Evolutionary conservation across 257 asterid species (phyloP).

Genomic region (Solanum paucissectum): DNA sequence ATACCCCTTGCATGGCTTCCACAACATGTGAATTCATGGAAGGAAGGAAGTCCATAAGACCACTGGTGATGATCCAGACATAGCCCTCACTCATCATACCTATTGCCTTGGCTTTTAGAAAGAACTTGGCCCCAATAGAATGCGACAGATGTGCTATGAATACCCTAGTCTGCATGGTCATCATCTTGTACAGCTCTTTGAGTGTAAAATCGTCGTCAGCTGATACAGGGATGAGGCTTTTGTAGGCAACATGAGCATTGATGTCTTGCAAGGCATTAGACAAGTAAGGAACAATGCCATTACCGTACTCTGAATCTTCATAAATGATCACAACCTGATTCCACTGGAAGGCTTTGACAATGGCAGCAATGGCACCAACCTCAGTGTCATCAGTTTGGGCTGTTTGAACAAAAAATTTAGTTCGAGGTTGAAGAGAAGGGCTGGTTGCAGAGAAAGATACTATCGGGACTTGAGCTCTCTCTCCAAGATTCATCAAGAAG

Average conservation of each 20-base stretch:
- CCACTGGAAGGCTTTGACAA: background rate
- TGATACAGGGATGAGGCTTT: background rate
- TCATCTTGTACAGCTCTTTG: constrained; percentile 12
- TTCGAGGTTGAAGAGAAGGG: background rate
- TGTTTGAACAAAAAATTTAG: background rate
- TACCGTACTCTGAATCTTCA: background rate
- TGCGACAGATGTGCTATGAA: constrained; percentile 24
- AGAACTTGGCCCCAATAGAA: constrained; percentile 14
- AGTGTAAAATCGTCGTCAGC: background rate
- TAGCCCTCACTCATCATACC: constrained; percentile 26
- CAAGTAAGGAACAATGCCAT: background rate
- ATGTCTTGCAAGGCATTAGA: background rate
- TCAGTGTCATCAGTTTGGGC: background rate
- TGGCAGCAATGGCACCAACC: background rate
- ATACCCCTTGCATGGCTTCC: constrained; percentile 35
- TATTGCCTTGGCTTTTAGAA: constrained; percentile 10
- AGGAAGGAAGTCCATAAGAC: constrained; percentile 18
- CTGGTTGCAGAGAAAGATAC: background rate
- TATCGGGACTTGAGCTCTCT: background rate
- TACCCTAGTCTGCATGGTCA: constrained; percentile 29
- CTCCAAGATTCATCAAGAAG: background rate
- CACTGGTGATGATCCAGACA: constrained; percentile 28
- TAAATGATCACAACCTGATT: background rate
- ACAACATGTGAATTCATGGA: constrained; percentile 6
- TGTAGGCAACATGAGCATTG: background rate